phyloP scores from a whole-genome alignment of 2,329 filamentous ascomycete genomes.

The Alternaria incomplexa region DNA sequence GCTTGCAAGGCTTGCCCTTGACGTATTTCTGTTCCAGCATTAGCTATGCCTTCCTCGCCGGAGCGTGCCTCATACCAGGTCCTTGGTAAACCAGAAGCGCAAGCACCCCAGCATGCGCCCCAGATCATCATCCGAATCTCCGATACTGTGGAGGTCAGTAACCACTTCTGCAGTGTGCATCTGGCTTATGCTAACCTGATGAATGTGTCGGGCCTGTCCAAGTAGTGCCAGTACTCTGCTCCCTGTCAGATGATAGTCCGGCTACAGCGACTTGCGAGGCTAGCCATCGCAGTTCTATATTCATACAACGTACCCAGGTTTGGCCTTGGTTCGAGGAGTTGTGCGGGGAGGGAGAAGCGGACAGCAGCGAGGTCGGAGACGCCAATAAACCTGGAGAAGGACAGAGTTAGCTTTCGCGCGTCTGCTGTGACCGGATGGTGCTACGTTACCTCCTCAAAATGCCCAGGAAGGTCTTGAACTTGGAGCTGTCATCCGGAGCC shows the following conservation, averaged over 20 bases:
- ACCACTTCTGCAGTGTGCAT: neutral
- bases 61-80: constrained; percentile 63
- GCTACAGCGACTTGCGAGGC: neutral
- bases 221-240: constrained; percentile 95
- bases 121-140: constrained; percentile 87
- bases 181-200: constrained; percentile 56
- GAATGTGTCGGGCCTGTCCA: constrained; percentile 94
- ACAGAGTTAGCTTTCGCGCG: constrained; percentile 15
- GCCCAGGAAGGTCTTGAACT: constrained; percentile 84
- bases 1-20: constrained; percentile 98
- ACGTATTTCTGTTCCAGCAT: constrained; percentile 77
- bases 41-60: constrained; percentile 19
- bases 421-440: neutral
- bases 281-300: neutral
- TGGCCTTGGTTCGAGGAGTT: constrained; percentile 92
- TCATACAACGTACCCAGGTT: constrained; percentile 70
- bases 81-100: constrained; percentile 98
- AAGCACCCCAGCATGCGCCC: constrained; percentile 95
- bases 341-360: constrained; percentile 92
- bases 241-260: constrained; percentile 27
- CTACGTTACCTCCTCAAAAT: constrained; percentile 80
- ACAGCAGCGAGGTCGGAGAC: constrained; percentile 95
- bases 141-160: constrained; percentile 64
- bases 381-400: constrained; percentile 78
- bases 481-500: constrained; percentile 78